Conservation (phyloP, 2,329 filamentous ascomycete genomes). For the Cladosporium colombiae region DNA sequence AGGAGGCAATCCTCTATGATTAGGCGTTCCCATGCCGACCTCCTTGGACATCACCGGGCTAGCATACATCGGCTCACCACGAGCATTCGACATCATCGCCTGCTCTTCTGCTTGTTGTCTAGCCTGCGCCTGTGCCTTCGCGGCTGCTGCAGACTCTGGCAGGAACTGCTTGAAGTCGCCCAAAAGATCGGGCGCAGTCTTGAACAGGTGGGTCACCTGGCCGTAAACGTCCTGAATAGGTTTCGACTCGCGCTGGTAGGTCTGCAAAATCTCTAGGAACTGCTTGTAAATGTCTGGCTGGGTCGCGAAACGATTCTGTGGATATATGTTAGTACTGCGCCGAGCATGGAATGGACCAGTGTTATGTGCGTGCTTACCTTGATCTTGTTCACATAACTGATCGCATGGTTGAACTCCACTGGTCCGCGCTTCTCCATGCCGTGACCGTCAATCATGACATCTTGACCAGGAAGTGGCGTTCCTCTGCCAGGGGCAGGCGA, state of each 20-base stretch:
- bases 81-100: conserved; percentile 64
- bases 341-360: neutral
- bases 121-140: conserved; percentile 56
- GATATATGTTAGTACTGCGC: conserved; percentile 6
- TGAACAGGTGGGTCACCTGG: conserved; percentile 92
- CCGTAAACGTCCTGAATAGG: conserved; percentile 98
- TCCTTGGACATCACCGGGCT: conserved; percentile 39
- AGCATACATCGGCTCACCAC: conserved; percentile 53
- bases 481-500: conserved; percentile 50
- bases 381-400: conserved; percentile 99
- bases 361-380: conserved; percentile 65
- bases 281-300: conserved; percentile 99
- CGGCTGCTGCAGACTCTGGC: conserved; percentile 79
- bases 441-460: conserved; percentile 46
- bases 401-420: conserved; percentile 98
- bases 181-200: conserved; percentile 86
- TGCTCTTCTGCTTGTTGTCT: conserved; percentile 68
- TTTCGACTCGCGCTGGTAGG: conserved; percentile 96
- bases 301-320: conserved; percentile 92
- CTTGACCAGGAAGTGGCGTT: conserved; percentile 56
- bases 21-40: conserved; percentile 42
- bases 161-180: conserved; percentile 99
- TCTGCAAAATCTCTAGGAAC: conserved; percentile 96
- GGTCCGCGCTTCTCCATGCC: conserved; percentile 81
- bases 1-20: conserved; percentile 59